Evolutionary conservation across 179 eudicot species (phyloP), one percentile per base, ranked within the genome.

Genomic region (Spergularia azorica): DNA sequence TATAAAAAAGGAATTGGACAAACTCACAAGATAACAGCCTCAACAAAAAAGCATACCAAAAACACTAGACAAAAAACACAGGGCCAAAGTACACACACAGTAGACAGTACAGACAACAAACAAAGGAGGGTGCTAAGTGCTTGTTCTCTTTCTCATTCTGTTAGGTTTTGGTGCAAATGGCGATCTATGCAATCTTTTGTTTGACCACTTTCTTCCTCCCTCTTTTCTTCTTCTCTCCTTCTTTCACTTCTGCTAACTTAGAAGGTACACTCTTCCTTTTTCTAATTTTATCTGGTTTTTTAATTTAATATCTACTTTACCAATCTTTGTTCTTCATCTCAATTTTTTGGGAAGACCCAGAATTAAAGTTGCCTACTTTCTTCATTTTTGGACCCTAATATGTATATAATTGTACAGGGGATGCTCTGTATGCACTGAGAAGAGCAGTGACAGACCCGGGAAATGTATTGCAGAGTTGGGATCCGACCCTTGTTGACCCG

Each of bases 401-500:
- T 12, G n/a, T 58, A 3, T 41, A 13, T 39, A 3, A 9, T 60
- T 6, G 41, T 3, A 26, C 82, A 93, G 97, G 97, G 9, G 97
- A 91, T 87, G 97, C 96, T 52, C 85, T 93, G 10, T 87, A 83
- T 86, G 94, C 96, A 11, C 69, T 91, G 67, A 91, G 94, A 77
- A 91, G 87, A 38, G 80, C 82, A 14, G 91, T 91, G 72, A 71
- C 74, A 36, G 96, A 89, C 82, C 94, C 92, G 6, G 82, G 74
- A 58, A 88, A 89, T 76, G 91, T 92, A 2, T 46, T 91, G 63
- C 94, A 89, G 78, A 89, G 95, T 48, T 92, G 97, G 97, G 97
- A 92, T 87, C 95, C 97, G 4, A 92, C 97, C n/a, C 84, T 91
- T 72, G 97, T 90, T 46, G 89, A 92, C 81, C 97, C 97, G 13